These are phyloP conservation scores for Peronosclerospora sorghi DNA, from an alignment of 352 stramenopile species.

Conservation along the genomic window DNA sequence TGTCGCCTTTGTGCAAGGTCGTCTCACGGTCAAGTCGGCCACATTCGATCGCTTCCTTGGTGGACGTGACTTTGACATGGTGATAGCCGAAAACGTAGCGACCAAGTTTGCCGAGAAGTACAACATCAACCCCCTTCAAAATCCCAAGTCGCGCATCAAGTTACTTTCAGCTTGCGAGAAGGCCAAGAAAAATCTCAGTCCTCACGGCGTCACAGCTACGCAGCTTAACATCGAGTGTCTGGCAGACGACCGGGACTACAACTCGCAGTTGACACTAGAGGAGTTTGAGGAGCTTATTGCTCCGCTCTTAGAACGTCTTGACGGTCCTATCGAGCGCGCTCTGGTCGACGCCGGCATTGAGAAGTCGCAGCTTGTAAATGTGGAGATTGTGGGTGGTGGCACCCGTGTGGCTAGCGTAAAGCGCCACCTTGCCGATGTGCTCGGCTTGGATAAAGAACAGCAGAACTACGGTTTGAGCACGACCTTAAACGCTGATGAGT, in stretches of 20 bases:
- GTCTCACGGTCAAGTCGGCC: constrained; percentile 90
- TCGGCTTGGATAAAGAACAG: constrained; percentile 88
- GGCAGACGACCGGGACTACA: constrained; percentile 97
- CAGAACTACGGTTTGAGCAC: constrained; percentile 96
- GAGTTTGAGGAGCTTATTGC: constrained; percentile 93
- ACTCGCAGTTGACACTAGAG: constrained; percentile 86
- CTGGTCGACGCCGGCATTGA: constrained; percentile 85
- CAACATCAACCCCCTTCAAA: constrained; percentile 86
- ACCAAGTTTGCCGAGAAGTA: constrained; percentile 95
- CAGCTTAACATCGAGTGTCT: constrained; percentile 96
- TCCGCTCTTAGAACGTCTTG: constrained; percentile 76
- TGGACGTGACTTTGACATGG: constrained; percentile 94
- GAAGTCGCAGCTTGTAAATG: constrained; percentile 79
- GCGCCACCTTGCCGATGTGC: constrained; percentile 81
- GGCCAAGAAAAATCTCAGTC: constrained; percentile 97
- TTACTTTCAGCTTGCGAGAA: constrained; percentile 96
- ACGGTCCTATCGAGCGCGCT: constrained; percentile 76
- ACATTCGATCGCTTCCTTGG: constrained; percentile 93
- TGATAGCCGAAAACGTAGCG: constrained; percentile 90
- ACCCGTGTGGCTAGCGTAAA: constrained; percentile 96
- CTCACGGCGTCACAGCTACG: constrained; percentile 93
- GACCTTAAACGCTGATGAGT: constrained; percentile 99
- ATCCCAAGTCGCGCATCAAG: constrained; percentile 94
- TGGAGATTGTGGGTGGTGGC: constrained; percentile 95
- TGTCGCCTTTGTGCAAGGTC: constrained; percentile 90